Evolutionary conservation across 2,329 filamentous ascomycete genomes (phyloP).

Genomic region (Ramularia collo-cygni): DNA sequence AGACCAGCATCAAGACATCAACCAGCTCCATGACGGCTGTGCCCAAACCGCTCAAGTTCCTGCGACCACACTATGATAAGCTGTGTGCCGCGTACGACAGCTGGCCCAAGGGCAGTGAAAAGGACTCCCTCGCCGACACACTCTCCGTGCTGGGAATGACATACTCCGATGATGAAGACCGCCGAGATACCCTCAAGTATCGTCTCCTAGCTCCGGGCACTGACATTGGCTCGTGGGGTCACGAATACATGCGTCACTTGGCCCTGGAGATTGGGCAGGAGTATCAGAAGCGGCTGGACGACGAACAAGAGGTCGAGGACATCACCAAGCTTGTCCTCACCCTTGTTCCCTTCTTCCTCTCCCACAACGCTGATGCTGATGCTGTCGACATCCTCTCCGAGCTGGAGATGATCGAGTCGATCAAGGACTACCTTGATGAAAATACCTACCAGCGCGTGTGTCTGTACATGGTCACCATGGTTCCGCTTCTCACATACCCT

Average conservation of each 20-base stretch:
- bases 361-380: constrained; percentile 96
- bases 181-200: constrained; percentile 94
- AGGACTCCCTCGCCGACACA: constrained; percentile 86
- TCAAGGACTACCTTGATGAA: constrained; percentile 83
- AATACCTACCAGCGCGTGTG: constrained; percentile 91
- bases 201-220: constrained; percentile 80
- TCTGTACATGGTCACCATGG: constrained; percentile 98
- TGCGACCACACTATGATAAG: constrained; percentile 90
- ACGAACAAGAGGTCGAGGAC: constrained; percentile 77
- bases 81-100: constrained; percentile 79
- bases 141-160: constrained; percentile 98
- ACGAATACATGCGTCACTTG: constrained; percentile 95
- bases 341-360: constrained; percentile 88
- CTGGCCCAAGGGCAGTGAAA: constrained; percentile 79
- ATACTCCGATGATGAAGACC: constrained; percentile 83
- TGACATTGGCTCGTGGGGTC: constrained; percentile 95
- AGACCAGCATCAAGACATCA: constrained; percentile 96
- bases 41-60: constrained; percentile 95
- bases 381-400: constrained; percentile 96
- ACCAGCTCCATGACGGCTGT: constrained; percentile 99
- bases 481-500: constrained; percentile 92
- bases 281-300: constrained; percentile 77
- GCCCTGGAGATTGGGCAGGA: constrained; percentile 94
- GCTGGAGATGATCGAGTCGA: constrained; percentile 90
- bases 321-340: constrained; percentile 75